Conservation (phyloP, 1,284 basidiomycete genomes). For the Heterobasidion occidentale region DNA sequence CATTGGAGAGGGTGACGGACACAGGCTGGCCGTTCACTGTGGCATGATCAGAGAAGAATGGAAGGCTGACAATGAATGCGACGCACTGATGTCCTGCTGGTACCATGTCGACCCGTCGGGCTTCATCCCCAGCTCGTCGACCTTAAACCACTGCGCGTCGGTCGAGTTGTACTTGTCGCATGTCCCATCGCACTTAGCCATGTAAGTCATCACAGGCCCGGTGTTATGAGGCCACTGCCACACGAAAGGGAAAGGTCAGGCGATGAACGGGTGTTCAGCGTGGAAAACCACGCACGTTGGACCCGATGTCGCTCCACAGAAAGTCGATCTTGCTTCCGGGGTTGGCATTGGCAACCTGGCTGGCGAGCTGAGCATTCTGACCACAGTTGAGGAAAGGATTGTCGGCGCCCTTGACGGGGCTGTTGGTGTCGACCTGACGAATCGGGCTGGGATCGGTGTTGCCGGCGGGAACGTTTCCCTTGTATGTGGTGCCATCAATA, state of each 20-base stretch:
- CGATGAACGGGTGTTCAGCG: neutral
- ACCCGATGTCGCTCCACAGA: conserved; percentile 48
- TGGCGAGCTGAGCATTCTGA: conserved; percentile 40
- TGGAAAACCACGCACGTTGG: conserved; percentile 30
- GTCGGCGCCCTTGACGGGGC: conserved; percentile 55
- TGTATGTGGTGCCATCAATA: conserved; percentile 47
- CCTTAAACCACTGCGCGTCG: conserved; percentile 66
- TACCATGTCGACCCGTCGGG: conserved; percentile 32
- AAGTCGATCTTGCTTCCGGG: conserved; percentile 56
- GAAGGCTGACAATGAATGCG: neutral
- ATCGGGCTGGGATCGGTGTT: conserved; percentile 40
- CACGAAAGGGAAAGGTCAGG: neutral
- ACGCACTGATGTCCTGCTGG: conserved; percentile 29
- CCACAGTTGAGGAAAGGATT: conserved; percentile 63
- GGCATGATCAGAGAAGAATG: neutral
- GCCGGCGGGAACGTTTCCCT: conserved; percentile 44
- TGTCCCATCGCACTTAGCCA: conserved; percentile 52
- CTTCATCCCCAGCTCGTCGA: conserved; percentile 35
- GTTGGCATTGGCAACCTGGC: conserved; percentile 47
- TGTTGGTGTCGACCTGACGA: conserved; percentile 45
- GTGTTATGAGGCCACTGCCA: conserved; percentile 63
- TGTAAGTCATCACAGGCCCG: conserved; percentile 67
- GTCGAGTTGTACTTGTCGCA: conserved; percentile 55
- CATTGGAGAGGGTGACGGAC: conserved; percentile 43
- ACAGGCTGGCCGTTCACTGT: conserved; percentile 29